Base-by-base conservation (phyloP, 306 rosid species). In the Malus sylvestris region DNA sequence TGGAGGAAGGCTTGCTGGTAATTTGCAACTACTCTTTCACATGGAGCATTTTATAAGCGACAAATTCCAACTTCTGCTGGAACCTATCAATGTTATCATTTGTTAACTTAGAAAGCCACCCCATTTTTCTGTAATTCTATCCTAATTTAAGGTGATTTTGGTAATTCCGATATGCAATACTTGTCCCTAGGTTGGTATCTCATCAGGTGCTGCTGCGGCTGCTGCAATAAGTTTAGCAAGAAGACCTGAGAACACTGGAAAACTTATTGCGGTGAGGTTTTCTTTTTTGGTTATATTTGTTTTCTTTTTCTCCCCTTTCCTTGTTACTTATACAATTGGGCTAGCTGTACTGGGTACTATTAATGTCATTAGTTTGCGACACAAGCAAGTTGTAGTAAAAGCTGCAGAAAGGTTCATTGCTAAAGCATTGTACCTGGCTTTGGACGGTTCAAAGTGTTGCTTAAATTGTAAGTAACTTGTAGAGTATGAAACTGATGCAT, bases 1-100 rank as follows among this genome's bases (percentile, higher is more conserved):
- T 94, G 91, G 90, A 94, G 87, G 97, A 94, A 86, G 98, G 98
- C 30, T 88, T 91, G 57, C 92, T 91, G 97, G 97, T 94, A 84
- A 83, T 89, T 35, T 73, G 42, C 23, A 25, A 33, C 6, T 53
- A 19, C 66, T 64, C 67, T 70, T 74, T 19, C 2, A 67, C 6
- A 10, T 15, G 52, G 58, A 44, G 67, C 81, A 80, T 62, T 81
- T 80, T 72, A 23, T 32, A 75, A 70, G 67, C 15, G 8, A 65
- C 32, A 30, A 10, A 19, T 20, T 30, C 51, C 19, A 25, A 13
- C n/a, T 60, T 73, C 46, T 72, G 22, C 63, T 5, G 27, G 4
- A 15, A 55, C 29, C 38, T 14, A 33, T 72, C 19, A 72, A 20
- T 20, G 27, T 19, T 32, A 35, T 38, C 10, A 38, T 38, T 38